Base-by-base conservation (phyloP, 306 rosid species). In the Gillenia trifoliata region DNA sequence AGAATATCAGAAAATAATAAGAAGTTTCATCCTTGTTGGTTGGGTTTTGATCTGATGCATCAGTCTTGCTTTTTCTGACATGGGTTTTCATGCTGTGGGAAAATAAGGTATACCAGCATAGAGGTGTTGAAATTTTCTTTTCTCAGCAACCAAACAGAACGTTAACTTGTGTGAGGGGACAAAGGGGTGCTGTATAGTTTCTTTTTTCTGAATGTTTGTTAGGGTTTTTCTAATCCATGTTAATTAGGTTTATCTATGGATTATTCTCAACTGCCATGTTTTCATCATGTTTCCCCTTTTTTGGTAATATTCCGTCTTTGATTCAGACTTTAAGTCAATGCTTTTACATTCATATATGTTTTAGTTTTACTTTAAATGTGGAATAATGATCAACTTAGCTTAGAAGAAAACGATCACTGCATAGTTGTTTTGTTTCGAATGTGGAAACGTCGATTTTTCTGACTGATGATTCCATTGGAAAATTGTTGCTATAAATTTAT, bases 71-170 rank as follows among this genome's bases (percentile, higher is more conserved):
- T 19, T 36, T 20, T 33, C 60, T 20, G 38, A 47, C 52, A 47
- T 66, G 70, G 71, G 34, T 28, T 76, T 67, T 11, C 54, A 36
- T 22, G 11, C 17, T 34, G 26, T 2, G 41, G 68, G 13, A 43
- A 23, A 33, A 17, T 31, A 57, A 28, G 52, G 56, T 66, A 66
- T 26, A 3, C 3, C 15, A 55, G 22, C n/a, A 2, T 31, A 13
- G 23, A 25, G 6, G n/a, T 31, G 40, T 19, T 3, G 31, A 1
- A 7, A 5, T 2, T 61, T 47, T 76, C 11, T 57, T 75, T 71
- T 73, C 78, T 61, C 74, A 19, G 54, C 54, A 77, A 77, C 72
- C 72, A 72, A 56, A 67, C 59, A 72, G 68, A 41, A 47, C 64
- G 11, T 34, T 70, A 29, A 65, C 52, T 28, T 67, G 55, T 13